Evolutionary conservation across 345 rosid genomes (phyloP), one percentile per base, ranked within the genome.

Genomic region (Tarenaya hassleriana): DNA sequence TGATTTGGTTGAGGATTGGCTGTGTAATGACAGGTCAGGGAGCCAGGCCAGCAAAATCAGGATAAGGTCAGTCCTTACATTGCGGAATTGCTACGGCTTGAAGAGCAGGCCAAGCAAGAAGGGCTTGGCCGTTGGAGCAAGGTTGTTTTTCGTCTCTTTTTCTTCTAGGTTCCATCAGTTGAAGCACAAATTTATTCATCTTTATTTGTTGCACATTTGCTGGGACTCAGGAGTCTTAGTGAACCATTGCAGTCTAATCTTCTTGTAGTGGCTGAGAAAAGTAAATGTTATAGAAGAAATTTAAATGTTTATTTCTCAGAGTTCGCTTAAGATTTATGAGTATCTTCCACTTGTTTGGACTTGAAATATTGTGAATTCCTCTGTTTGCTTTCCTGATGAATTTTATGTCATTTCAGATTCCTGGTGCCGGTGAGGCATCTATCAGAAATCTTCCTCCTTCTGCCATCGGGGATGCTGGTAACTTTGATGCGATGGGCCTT

Each of bases 381-480:
- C 15, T 24, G 29, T 24, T 14, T 44, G 17, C 8, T 37, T 29
- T 51, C 31, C 12, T 38, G 10, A 46, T 66, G 50, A 17, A 12
- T 37, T 17, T 27, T 50, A 16, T 50, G 14, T 49, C 56, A 45
- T 38, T 70, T 3, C 45, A 92, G 99, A 81, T 41, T 11, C 83
- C 97, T 8, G 94, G 91, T 56, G 83, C 94, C 61, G 62, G 80
- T 3, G 92, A 88, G 78, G 92, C 77, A 63, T 62, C 99, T 57
- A 59, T 86, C 64, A 79, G 99, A 72, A 68, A 72, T 41, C 76
- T 94, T 24, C 99, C 99, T 21, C 96, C 99, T n/a, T 94, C 99
- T 79, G 83, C 97, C 47, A 58, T 94, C 53, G 97, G 99, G 32
- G 84, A 82, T 70, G 63, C 95, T 55, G 69, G 79, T 41, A 75